A percentile compares a stretch with the other conserved stretches of the same genome.
Conservation (phyloP, 257 asterid species). For the Solanum dulcamara region DNA sequence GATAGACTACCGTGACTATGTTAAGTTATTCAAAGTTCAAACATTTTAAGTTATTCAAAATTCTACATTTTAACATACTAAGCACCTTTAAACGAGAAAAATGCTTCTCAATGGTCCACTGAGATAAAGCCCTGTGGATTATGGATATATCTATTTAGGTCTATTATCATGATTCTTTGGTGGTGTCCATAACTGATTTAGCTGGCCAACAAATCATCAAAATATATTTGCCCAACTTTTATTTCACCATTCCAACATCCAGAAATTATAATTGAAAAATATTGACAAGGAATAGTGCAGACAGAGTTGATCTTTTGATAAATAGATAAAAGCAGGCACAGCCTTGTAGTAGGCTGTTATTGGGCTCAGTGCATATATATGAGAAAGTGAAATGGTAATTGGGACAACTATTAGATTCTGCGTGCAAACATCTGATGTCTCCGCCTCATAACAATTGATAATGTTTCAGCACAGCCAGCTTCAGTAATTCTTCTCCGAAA, state of each 20-base stretch:
- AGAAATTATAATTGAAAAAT: not conserved
- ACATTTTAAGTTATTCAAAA: not conserved
- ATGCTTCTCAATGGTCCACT: not conserved
- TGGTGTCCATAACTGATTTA: not conserved
- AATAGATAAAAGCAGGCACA: not conserved
- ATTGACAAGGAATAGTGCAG: not conserved
- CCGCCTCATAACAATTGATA: not conserved
- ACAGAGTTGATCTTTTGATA: not conserved
- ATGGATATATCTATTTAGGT: not conserved
- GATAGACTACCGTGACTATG: too few relatives aligned
- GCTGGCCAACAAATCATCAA: not conserved
- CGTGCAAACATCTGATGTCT: not conserved
- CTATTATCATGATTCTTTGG: not conserved
- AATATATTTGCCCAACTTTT: not conserved
- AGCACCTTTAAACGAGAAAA: not conserved
- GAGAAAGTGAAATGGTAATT: not conserved
- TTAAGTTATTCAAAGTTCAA: not conserved
- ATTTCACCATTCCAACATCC: not conserved
- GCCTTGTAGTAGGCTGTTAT: not conserved
- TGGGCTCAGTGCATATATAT: not conserved
- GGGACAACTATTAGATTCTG: not conserved
- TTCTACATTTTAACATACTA: not conserved
- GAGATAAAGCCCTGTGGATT: not conserved
- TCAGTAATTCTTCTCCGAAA: not conserved
- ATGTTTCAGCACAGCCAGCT: not conserved